Base-by-base conservation (phyloP, 768 basidiomycete genomes). In the Suillus fuscotomentosus region DNA sequence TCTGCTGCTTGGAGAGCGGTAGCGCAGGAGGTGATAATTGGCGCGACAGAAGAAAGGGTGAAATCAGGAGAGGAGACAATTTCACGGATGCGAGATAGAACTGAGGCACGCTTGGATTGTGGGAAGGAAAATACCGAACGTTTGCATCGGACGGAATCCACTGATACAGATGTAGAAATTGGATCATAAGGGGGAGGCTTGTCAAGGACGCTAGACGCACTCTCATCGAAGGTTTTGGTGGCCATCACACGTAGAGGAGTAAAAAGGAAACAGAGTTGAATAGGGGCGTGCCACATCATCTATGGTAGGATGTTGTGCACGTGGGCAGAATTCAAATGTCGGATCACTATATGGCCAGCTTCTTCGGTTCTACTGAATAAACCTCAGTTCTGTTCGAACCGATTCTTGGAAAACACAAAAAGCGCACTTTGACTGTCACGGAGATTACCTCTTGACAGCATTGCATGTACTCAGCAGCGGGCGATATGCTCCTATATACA, bases 11-110 rank as follows among this genome's bases (percentile, higher is more conserved):
- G 65, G 69, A 88, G 89, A 0, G 85, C 86, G 11, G 85, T 85
- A 3, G 82, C 80, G 68, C 89, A 90, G 73, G 83, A 84, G 47
- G 81, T 79, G 11, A 89, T 79, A 20, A 89, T 83, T 9, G 3
- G 13, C 1, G 36, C n/a, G 1, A 42, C 15, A 43, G 72, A 65
- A 10, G 78, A 70, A 2, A 80, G 79, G 20, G 5, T 17, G n/a
- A 39, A 51, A 50, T 47, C 9, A 20, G 43, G 43, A 43, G 38
- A 38, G 38, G 20, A 43, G 22, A 85, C 81, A n/a, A 85, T 74
- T 67, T 86, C 87, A 17, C 82, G 81, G 13, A 88, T 68, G 22
- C 86, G 79, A 5, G 78, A 77, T 2, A 82, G 75, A 6, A 86
- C 79, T 0, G 86, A 86, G 43, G 43, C 43, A 43, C 43, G 17